Conservation (phyloP, 2,329 filamentous ascomycete species). For the Cladosporium sp. region DNA sequence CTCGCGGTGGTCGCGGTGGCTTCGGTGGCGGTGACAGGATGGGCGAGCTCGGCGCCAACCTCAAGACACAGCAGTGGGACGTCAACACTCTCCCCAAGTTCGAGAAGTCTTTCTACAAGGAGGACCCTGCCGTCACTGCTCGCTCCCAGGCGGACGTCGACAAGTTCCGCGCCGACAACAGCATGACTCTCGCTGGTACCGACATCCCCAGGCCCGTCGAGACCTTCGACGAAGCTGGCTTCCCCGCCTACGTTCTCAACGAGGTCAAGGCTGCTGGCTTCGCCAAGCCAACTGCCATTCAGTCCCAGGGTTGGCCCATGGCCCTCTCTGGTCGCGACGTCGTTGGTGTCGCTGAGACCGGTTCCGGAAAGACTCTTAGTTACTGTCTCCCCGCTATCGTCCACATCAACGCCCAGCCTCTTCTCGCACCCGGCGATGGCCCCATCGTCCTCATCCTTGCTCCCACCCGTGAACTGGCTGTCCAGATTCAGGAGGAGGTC, state of each 20-base stretch:
- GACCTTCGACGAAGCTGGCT: constrained; percentile 96
- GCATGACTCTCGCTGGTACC: constrained; percentile 77
- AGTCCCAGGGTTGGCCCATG: constrained; percentile 99
- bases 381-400: constrained; percentile 98
- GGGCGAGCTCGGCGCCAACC: constrained; percentile 81
- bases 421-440: constrained; percentile 90
- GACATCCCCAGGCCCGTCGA: constrained; percentile 92
- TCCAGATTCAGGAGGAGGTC: constrained; percentile 98
- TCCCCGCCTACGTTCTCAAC: constrained; percentile 95
- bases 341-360: constrained; percentile 98
- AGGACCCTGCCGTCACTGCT: constrained; percentile 73
- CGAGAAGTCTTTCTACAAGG: constrained; percentile 99
- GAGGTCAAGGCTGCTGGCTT: constrained; percentile 99
- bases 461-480: constrained; percentile 94
- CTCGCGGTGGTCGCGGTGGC: constrained; percentile 45
- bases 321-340: constrained; percentile 96
- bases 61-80: constrained; percentile 91
- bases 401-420: constrained; percentile 98
- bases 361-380: constrained; percentile 97
- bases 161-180: constrained; percentile 79
- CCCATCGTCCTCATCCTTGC: constrained; percentile 96
- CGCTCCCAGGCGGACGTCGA: constrained; percentile 80
- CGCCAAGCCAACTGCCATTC: constrained; percentile 88
- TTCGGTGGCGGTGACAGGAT: constrained; percentile 87
- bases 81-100: constrained; percentile 82